A percentile compares a stretch with the other conserved stretches of the same genome.
Conservation (phyloP, 805 yeast genomes). For the Candida odintsovae region DNA sequence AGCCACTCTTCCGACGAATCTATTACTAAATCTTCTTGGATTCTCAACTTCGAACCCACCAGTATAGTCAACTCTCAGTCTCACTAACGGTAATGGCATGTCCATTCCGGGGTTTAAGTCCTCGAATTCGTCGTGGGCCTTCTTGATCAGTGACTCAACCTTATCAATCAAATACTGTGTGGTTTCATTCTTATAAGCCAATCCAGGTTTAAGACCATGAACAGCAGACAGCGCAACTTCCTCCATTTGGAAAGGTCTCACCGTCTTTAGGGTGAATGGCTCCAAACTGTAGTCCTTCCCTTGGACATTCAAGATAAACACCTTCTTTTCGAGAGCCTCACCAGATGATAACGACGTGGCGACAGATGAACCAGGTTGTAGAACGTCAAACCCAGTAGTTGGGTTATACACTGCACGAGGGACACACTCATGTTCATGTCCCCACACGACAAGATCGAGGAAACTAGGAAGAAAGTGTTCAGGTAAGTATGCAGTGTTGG, state of each 20-base stretch:
- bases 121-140: constrained; percentile 49
- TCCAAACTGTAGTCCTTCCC: constrained; percentile 51
- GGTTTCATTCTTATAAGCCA: constrained; percentile 55
- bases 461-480: constrained; percentile 79
- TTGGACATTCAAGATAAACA: constrained; percentile 63
- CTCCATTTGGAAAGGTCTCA: constrained; percentile 77
- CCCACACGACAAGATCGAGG: constrained; percentile 86
- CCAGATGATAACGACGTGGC: constrained; percentile 88
- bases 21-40: constrained; percentile 79
- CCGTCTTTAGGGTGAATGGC: constrained; percentile 59
- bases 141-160: constrained; percentile 61
- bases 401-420: constrained; percentile 58
- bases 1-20: constrained; percentile 88
- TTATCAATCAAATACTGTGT: constrained; percentile 51
- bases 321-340: constrained; percentile 71
- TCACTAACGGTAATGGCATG: constrained; percentile 72
- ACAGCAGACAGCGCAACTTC: constrained; percentile 50
- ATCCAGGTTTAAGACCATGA: constrained; percentile 52
- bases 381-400: constrained; percentile 59
- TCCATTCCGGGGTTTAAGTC: constrained; percentile 30
- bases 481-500: constrained; percentile 78
- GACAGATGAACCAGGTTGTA: constrained; percentile 92
- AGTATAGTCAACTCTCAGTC: constrained; percentile 81
- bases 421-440: constrained; percentile 94
- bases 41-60: constrained; percentile 93